Base-by-base conservation (phyloP, 78 protist genomes). In the Protostelium mycophagum region DNA sequence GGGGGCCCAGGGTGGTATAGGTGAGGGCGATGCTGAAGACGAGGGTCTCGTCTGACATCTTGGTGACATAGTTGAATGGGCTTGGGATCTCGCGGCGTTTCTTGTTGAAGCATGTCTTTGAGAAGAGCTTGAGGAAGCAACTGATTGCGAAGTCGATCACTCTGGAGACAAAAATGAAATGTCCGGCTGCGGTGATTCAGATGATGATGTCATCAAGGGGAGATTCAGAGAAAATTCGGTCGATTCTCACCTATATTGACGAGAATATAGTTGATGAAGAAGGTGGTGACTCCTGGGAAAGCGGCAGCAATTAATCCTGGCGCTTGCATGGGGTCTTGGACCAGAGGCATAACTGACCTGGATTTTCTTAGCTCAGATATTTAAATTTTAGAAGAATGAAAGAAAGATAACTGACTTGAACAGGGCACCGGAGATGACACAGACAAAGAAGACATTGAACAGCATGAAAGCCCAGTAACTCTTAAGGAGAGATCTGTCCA, bases 361-460 rank as follows among this genome's bases (percentile, higher is more conserved):
- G 5, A 16, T 51, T 25, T 16, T 51, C 16, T 51, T 16, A 51
- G 73, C 16, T 51, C 73, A 25, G 73, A 51, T 51, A n/a, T n/a
- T n/a, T n/a, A n/a, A n/a, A n/a, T n/a, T n/a, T n/a, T n/a, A n/a
- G n/a, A n/a, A n/a, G 73, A 51, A 5, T 25, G 73, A 25, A 51
- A 25, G 73, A 51, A 16, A 16, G 5, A 28, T 89, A 5, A 51
- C 86, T 0, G 92, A 89, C 90, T 93, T 91, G 85, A 93, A 90
- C 39, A 93, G 83, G 0, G 95, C 84, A 90, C 95, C 95, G 83
- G 95, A 90, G 37, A 93, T 90, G 0, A 91, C 92, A 63, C 92
- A 93, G 16, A 93, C 90, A 28, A 93, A 85, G 85, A 93, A 93
- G 23, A 93, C 95, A 36, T 93, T 93, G 88, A 93, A 89, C 36